phyloP scores from a whole-genome alignment of 139 green algal species.

The Diplosphaera chodatii region DNA sequence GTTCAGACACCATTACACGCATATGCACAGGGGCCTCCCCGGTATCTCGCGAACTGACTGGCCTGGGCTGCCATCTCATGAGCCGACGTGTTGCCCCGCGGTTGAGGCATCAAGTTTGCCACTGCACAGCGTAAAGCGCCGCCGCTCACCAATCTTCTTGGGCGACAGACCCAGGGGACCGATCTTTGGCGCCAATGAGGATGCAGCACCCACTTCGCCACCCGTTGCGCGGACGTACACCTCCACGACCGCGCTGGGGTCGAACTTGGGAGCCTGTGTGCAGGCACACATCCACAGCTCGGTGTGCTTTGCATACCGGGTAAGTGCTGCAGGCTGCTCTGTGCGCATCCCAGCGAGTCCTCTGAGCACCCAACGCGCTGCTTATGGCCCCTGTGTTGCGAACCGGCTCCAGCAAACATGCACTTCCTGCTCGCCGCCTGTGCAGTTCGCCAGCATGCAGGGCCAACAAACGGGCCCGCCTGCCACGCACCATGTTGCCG shows the following conservation, averaged over 20 bases:
- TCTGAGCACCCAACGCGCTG: too few relatives aligned
- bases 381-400: too few relatives aligned
- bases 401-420: too few relatives aligned
- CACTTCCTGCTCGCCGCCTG: background rate
- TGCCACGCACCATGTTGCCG: background rate
- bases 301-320: too few relatives aligned
- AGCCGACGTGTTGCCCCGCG: too few relatives aligned
- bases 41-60: too few relatives aligned
- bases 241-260: constrained; percentile 45
- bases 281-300: background rate
- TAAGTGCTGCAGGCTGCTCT: too few relatives aligned
- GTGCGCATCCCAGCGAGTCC: too few relatives aligned
- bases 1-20: too few relatives aligned
- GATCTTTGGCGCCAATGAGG: constrained; percentile 98
- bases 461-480: background rate
- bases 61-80: too few relatives aligned
- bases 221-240: constrained; percentile 97
- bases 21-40: too few relatives aligned
- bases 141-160: constrained; percentile 93
- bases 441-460: background rate
- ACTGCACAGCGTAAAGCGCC: too few relatives aligned
- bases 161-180: constrained; percentile 98
- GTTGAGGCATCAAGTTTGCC: background rate
- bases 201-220: constrained; percentile 96
- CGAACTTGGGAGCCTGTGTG: background rate